Evolutionary conservation across 345 rosid species (phyloP).

Genomic region (Rhodomyrtus tomentosa): DNA sequence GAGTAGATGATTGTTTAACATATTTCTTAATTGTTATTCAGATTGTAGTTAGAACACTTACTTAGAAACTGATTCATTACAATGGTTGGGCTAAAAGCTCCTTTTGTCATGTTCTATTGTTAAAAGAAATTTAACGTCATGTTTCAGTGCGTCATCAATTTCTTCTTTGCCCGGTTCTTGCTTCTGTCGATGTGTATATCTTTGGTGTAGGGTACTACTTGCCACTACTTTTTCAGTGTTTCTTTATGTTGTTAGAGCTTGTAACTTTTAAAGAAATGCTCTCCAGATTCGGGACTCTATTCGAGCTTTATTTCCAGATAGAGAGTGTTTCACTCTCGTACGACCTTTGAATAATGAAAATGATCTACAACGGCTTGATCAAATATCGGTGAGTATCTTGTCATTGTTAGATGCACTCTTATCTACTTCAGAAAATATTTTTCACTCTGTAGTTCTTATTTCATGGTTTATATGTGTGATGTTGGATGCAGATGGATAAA

Average conservation of each 20-base stretch:
- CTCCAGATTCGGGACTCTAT: slow-evolving; percentile 84
- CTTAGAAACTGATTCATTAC: not conserved
- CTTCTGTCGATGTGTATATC: not conserved
- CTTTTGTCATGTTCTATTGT: not conserved
- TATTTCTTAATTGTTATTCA: not conserved
- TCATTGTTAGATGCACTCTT: not conserved
- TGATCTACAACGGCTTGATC: slow-evolving; percentile 89
- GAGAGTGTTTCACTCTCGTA: slow-evolving; percentile 89
- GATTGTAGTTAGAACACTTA: not conserved
- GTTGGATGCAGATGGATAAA: slow-evolving; percentile 46
- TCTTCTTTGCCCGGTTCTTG: not conserved
- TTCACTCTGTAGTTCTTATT: not conserved
- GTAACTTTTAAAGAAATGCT: not conserved
- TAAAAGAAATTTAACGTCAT: not conserved
- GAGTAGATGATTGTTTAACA: not conserved
- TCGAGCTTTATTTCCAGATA: slow-evolving; percentile 87
- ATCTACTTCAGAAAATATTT: not conserved
- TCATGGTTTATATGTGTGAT: not conserved
- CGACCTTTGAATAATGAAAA: slow-evolving; percentile 85
- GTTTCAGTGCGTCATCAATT: not conserved
- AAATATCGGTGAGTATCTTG: slow-evolving; percentile 53
- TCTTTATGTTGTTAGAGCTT: not conserved
- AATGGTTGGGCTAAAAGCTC: not conserved
- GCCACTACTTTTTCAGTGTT: not conserved
- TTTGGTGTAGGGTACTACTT: not conserved